Conservation (phyloP, 2,329 filamentous ascomycete genomes). For the Phaeosphaeriaceae sp. region DNA sequence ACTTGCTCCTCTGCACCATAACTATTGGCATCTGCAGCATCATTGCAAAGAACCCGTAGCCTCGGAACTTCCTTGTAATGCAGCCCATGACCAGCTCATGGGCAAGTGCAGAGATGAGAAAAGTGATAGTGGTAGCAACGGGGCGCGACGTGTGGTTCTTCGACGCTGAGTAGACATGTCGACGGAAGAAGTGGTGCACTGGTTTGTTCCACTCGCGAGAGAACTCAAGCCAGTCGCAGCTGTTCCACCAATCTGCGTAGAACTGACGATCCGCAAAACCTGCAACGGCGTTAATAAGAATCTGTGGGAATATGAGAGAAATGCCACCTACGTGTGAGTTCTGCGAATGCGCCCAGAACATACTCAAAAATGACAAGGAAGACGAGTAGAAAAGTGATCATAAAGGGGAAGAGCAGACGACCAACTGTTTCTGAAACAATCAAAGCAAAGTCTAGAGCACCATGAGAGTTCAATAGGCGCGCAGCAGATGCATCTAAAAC, state of each 20-base stretch:
- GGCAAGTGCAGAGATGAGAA: conserved; percentile 84
- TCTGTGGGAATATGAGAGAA: too few relatives aligned
- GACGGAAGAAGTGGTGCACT: conserved; percentile 91
- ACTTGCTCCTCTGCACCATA: conserved; percentile 81
- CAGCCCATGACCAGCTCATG: conserved; percentile 98
- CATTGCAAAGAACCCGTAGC: conserved; percentile 92
- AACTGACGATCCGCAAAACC: conserved; percentile 92
- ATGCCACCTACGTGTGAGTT: conserved; percentile 70
- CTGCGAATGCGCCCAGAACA: conserved; percentile 89
- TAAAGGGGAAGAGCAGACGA: conserved; percentile 93
- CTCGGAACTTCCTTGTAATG: conserved; percentile 94
- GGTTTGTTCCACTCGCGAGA: conserved; percentile 86
- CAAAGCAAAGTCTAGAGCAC: conserved; percentile 71
- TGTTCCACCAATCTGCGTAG: conserved; percentile 78
- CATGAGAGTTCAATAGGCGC: conserved; percentile 56
- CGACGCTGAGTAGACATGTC: conserved; percentile 90
- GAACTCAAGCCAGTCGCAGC: conserved; percentile 92
- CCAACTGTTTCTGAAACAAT: conserved; percentile 89
- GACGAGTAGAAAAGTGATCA: conserved; percentile 92
- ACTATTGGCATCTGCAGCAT: conserved; percentile 97
- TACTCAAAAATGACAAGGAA: conserved; percentile 99
- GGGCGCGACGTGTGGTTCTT: conserved; percentile 76
- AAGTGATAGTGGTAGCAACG: conserved; percentile 86
- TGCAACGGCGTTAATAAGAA: conserved; percentile 9
- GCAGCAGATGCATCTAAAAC: conserved; percentile 77